Base-by-base conservation (phyloP, 2,329 filamentous ascomycete genomes). In the Coleophoma eucalyptorum region DNA sequence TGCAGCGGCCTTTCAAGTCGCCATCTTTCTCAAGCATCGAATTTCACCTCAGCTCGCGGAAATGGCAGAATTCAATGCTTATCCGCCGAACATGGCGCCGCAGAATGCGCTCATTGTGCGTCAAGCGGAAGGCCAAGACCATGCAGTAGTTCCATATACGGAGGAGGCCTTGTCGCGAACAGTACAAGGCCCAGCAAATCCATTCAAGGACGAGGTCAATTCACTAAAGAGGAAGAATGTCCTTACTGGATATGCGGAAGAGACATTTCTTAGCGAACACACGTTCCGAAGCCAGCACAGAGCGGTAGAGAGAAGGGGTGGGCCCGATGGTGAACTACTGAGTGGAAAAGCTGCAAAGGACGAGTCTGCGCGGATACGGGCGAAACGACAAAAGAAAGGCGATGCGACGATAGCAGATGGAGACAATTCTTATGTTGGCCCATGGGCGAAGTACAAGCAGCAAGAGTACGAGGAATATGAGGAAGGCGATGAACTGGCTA, bases 201-300 rank as follows among this genome's bases (percentile, higher is more conserved):
- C 89, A 1, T 93, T 89, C 69, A 84, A 83, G 65, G 77, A 85
- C 58, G 78, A 83, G 26, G 69, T 76, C 18, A 80, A 73, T 45
- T 69, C 71, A 1, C 66, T 84, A 52, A 93, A 92, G 70, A 83
- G 89, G 53, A 93, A 92, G 65, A 93, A 91, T 55, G 78, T 92
- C 1, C 78, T 89, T 11, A 97, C 94, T 0, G 94, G 94, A 11
- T 87, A 82, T 62, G 94, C 94, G 2, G 81, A 94, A 60, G 93
- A 99, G 69, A 91, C 89, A 0, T 89, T 83, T 59, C 83, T 99
- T 57, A 96, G 90, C 68, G 94, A 97, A 64, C 83, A 93, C 56
- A 91, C 89, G 1, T 99, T 99, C 67, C 84, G 90, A 59, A 83
- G 82, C 63, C 91, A 94, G 57, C 92, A 97, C 66, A 86, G 90